phyloP scores from a whole-genome alignment of 371 early-diverging fungal genomes.

The Haplosporangium sp. region DNA sequence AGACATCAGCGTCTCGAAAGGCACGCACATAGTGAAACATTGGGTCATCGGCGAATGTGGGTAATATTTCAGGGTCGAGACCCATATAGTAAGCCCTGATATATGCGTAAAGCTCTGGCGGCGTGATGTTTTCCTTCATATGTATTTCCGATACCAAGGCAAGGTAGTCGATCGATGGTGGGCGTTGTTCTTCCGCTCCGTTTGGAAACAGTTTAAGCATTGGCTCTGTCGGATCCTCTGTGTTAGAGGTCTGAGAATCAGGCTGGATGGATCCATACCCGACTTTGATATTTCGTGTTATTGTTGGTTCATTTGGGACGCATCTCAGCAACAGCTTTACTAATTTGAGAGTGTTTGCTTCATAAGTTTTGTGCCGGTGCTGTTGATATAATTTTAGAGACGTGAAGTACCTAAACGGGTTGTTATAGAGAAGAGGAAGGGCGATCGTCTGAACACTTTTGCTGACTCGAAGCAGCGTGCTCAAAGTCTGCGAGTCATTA shows the following conservation, averaged over 20 bases:
- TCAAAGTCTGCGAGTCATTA: neutral
- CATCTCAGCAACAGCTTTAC: neutral
- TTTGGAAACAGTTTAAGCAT: too few relatives aligned
- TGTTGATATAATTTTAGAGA: neutral
- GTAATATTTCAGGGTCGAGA: neutral
- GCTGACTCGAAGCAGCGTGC: constrained; percentile 4
- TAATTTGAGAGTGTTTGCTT: neutral
- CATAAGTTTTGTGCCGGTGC: neutral
- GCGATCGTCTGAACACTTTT: neutral
- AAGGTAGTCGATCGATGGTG: neutral
- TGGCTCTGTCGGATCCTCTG: too few relatives aligned
- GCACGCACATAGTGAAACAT: neutral
- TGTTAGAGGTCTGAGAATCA: too few relatives aligned
- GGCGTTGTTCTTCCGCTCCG: too few relatives aligned
- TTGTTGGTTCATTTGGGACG: neutral
- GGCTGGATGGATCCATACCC: too few relatives aligned
- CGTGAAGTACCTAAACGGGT: constrained; percentile 1
- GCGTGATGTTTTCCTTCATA: neutral
- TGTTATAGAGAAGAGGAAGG: constrained; percentile 4
- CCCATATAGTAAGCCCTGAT: neutral
- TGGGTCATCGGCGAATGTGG: neutral
- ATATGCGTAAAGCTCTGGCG: neutral
- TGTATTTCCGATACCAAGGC: neutral
- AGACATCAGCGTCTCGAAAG: neutral
- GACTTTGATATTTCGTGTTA: neutral